These are phyloP conservation scores for Fusarium tupiense DNA, from an alignment of 2,329 filamentous ascomycete species.

Conservation along the genomic window DNA sequence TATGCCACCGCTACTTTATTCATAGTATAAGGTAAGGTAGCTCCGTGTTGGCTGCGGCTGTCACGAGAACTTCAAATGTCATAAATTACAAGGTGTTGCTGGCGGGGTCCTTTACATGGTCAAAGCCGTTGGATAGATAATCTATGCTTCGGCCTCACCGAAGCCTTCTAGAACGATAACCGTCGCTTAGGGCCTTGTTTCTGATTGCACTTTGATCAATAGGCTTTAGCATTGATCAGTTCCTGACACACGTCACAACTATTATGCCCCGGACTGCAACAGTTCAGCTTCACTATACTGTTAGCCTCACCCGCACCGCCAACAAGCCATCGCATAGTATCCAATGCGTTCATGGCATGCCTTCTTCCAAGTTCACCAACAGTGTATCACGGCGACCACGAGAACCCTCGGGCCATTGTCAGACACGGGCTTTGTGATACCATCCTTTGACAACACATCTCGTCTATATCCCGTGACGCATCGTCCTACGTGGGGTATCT, in stretches of 20 bases:
- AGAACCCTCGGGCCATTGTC: conserved; percentile 10
- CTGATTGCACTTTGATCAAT: neutral
- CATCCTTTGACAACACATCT: conserved; percentile 22
- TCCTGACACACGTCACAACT: neutral
- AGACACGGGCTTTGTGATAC: conserved; percentile 18
- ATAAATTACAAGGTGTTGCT: conserved; percentile 10
- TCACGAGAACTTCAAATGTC: conserved; percentile 12
- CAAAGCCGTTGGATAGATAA: neutral
- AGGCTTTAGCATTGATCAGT: neutral
- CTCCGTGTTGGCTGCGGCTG: neutral
- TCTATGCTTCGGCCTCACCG: conserved; percentile 29
- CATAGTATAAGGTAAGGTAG: neutral
- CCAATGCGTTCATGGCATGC: neutral
- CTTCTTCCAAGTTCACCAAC: neutral
- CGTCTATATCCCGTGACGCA: conserved; percentile 23
- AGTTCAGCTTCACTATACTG: neutral
- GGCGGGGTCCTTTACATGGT: neutral
- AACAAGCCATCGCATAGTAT: neutral
- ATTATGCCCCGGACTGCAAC: neutral
- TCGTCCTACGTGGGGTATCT: neutral
- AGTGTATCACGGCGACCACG: neutral
- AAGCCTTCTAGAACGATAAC: conserved; percentile 29
- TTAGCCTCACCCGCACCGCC: neutral
- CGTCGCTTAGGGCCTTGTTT: neutral
- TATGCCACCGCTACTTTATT: conserved; percentile 1